phyloP scores from a whole-genome alignment of 176 grass and related monocot genomes.

The Zoysia pacifica region DNA sequence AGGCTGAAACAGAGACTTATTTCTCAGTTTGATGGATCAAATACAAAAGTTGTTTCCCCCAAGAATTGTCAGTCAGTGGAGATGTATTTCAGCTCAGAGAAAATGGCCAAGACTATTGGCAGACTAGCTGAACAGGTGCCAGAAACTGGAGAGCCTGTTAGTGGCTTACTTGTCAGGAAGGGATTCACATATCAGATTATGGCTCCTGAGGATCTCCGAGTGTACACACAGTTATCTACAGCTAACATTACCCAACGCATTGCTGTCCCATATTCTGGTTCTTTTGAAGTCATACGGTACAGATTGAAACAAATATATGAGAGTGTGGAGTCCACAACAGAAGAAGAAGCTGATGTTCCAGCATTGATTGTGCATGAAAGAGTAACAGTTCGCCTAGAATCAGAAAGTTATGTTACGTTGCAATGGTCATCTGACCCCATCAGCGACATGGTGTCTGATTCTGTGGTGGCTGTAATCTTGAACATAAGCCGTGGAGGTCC shows the following conservation, averaged over 20 bases:
- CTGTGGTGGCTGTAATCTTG: conserved; percentile 81
- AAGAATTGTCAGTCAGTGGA: conserved; percentile 90
- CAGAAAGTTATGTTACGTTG: conserved; percentile 71
- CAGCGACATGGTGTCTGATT: conserved; percentile 98
- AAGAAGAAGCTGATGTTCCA: conserved; percentile 67
- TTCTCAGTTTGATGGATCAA: conserved; percentile 68
- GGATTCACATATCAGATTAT: conserved; percentile 92
- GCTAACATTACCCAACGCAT: conserved; percentile 82
- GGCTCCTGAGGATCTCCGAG: conserved; percentile 83
- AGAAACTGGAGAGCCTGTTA: conserved; percentile 53
- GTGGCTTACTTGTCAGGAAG: conserved; percentile 85
- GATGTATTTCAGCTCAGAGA: conserved; percentile 84
- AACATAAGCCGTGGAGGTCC: conserved; percentile 73
- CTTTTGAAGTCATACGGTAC: conserved; percentile 79
- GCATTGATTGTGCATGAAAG: conserved; percentile 63
- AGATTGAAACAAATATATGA: conserved; percentile 89
- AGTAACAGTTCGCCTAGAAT: conserved; percentile 62
- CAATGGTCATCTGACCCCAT: conserved; percentile 83
- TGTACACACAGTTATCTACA: conserved; percentile 72
- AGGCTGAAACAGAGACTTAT: conserved; percentile 87
- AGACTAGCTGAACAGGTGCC: conserved; percentile 78
- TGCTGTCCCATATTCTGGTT: conserved; percentile 69
- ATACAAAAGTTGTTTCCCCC: conserved; percentile 68
- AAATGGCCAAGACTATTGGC: conserved; percentile 88
- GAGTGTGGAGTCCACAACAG: conserved; percentile 58